These are phyloP conservation scores for Russula lepida DNA, from an alignment of 768 basidiomycete genomes.

Conservation along the genomic window DNA sequence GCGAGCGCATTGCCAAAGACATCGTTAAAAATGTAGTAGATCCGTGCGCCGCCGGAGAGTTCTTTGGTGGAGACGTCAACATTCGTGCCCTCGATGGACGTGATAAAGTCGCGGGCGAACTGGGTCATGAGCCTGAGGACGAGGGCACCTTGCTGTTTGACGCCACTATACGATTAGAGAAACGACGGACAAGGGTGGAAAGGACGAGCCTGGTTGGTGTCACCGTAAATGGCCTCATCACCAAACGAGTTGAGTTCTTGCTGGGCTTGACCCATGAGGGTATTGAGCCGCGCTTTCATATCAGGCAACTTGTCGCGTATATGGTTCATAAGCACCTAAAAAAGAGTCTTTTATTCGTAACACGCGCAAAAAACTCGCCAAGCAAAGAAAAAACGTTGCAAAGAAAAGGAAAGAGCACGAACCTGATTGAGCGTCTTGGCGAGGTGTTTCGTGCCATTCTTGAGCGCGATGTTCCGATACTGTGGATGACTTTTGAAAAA, in stretches of 20 bases:
- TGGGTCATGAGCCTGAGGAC: conserved; percentile 97
- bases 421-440: conserved; percentile 93
- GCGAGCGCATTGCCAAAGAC: conserved; percentile 89
- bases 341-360: not conserved
- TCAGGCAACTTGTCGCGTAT: conserved; percentile 98
- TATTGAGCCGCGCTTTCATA: conserved; percentile 98
- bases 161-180: not conserved
- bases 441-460: conserved; percentile 94
- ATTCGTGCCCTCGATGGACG: conserved; percentile 95
- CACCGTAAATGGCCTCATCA: conserved; percentile 84
- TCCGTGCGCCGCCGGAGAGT: conserved; percentile 92
- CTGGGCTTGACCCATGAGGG: conserved; percentile 97
- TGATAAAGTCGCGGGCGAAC: conserved; percentile 93
- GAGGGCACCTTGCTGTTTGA: conserved; percentile 68
- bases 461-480: conserved; percentile 92
- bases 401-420: conserved; percentile 20
- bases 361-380: not conserved
- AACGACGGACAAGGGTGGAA: not conserved
- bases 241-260: conserved; percentile 97
- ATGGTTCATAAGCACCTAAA: conserved; percentile 86
- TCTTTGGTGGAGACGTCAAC: conserved; percentile 97
- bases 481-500: conserved; percentile 88
- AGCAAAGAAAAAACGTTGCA: not conserved
- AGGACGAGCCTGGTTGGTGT: conserved; percentile 63
- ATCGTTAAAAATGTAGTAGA: conserved; percentile 99